A percentile compares a stretch with the other conserved stretches of the same genome.
Evolutionary conservation across 495 filamentous ascomycete species (phyloP).

Genomic region (Parathielavia appendiculata): DNA sequence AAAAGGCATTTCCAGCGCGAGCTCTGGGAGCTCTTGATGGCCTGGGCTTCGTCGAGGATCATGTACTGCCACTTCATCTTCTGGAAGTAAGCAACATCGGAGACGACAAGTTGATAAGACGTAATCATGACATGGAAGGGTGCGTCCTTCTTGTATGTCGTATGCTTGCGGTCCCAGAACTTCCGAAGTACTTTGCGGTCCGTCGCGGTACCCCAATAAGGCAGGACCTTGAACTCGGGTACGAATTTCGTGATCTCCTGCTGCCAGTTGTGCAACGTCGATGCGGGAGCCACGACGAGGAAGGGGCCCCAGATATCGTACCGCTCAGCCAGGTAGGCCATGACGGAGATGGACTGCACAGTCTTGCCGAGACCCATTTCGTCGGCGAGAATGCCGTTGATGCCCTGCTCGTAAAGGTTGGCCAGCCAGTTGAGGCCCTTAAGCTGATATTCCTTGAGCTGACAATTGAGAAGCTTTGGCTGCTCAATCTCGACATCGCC

Average conservation of each 20-base stretch:
- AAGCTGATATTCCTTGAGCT: slow-evolving; percentile 96
- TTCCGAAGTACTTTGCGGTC: slow-evolving; percentile 95
- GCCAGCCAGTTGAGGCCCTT: slow-evolving; percentile 99
- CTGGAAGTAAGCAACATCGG: slow-evolving; percentile 93
- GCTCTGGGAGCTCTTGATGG: slow-evolving; percentile 96
- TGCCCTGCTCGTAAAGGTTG: slow-evolving; percentile 98
- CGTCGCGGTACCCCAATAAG: slow-evolving; percentile 93
- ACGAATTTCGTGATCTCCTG: slow-evolving; percentile 96
- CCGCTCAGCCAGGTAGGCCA: slow-evolving; percentile 95
- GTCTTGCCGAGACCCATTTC: slow-evolving; percentile 99
- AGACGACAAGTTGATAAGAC: slow-evolving; percentile 94
- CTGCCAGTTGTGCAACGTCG: slow-evolving; percentile 98
- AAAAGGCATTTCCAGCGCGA: slow-evolving; percentile 94
- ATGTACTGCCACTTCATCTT: slow-evolving; percentile 99
- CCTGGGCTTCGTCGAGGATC: slow-evolving; percentile 97
- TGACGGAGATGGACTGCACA: slow-evolving; percentile 97
- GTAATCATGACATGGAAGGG: slow-evolving; percentile 95
- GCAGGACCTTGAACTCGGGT: slow-evolving; percentile 85
- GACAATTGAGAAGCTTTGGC: slow-evolving; percentile 86
- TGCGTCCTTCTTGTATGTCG: slow-evolving; percentile 87
- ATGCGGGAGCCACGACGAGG: slow-evolving; percentile 92
- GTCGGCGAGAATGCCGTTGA: slow-evolving; percentile 97
- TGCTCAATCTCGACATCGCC: slow-evolving; percentile 91
- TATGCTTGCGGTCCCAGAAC: slow-evolving; percentile 98
- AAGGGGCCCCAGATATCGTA: slow-evolving; percentile 99